These are phyloP conservation scores for Pochonia chlamydosporia DNA, from an alignment of 2,329 filamentous ascomycete species.

Conservation along the genomic window DNA sequence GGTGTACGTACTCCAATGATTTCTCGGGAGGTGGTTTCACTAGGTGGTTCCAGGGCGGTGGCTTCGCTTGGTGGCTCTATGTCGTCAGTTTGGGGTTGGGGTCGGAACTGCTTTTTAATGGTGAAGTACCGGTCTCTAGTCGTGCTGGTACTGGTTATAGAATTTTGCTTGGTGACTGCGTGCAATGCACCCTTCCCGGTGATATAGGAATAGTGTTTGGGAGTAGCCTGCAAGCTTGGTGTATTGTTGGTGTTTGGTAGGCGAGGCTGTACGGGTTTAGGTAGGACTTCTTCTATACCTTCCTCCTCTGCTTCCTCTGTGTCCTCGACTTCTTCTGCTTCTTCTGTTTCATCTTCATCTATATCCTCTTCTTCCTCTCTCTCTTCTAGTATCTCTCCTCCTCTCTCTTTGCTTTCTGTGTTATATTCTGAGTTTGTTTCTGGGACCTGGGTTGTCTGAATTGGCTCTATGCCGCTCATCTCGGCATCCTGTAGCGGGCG, in stretches of 20 bases:
- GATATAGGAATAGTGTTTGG: neutral
- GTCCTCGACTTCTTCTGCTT: neutral
- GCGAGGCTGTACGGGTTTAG: neutral
- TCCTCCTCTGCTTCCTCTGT: neutral
- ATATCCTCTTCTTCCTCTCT: neutral
- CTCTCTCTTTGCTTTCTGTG: neutral
- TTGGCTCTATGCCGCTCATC: neutral
- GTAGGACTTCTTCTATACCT: neutral
- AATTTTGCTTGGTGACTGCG: neutral
- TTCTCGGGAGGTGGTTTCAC: no score
- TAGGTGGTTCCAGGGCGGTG: neutral
- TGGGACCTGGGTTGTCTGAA: neutral
- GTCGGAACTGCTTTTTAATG: neutral
- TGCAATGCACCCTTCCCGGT: neutral
- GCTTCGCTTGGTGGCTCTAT: neutral
- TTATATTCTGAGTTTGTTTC: neutral
- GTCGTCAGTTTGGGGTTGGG: neutral
- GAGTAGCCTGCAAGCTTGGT: neutral
- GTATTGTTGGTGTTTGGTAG: neutral
- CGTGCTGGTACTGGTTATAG: neutral
- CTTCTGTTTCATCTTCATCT: no score
- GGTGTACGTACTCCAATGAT: neutral
- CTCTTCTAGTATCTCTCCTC: neutral
- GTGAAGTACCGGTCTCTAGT: neutral
- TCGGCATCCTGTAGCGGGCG: neutral